These are phyloP conservation scores for Ceratobasidium sp. DNA, from an alignment of 1,284 basidiomycete genomes.

Conservation along the genomic window DNA sequence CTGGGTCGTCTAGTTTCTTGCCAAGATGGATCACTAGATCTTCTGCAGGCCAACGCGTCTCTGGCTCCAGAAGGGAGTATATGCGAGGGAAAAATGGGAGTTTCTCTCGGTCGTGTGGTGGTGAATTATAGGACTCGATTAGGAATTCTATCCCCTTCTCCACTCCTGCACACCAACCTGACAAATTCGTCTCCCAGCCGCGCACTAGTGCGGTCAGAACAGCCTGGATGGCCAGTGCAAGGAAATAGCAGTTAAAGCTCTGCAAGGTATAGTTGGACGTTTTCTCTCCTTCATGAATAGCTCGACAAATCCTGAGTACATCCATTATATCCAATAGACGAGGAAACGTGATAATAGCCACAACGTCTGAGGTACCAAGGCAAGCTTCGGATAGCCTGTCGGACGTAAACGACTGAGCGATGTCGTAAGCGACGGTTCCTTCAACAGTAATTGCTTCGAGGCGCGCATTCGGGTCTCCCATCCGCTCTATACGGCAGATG, in stretches of 20 bases:
- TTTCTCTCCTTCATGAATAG: conserved; percentile 25
- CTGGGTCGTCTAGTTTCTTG: neutral
- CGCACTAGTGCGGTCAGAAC: neutral
- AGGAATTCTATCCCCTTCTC: neutral
- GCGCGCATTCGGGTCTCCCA: conserved; percentile 11
- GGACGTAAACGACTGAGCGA: neutral
- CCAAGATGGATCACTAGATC: neutral
- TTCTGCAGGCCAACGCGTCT: neutral
- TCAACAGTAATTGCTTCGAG: neutral
- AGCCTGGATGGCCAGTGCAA: conserved; percentile 17
- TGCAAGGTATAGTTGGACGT: conserved; percentile 12
- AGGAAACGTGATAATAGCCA: neutral
- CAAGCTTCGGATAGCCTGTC: neutral
- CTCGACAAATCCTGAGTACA: conserved; percentile 6
- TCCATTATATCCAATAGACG: neutral
- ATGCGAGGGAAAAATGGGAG: neutral
- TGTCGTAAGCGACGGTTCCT: neutral
- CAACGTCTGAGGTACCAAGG: neutral
- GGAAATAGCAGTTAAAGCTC: conserved; percentile 22
- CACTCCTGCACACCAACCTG: neutral
- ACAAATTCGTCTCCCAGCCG: neutral
- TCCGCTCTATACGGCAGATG: neutral
- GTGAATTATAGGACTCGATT: neutral
- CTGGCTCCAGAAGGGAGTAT: neutral
- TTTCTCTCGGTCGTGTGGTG: neutral